phyloP scores from a whole-genome alignment of 768 basidiomycete genomes.

The Lentinula detonsa region DNA sequence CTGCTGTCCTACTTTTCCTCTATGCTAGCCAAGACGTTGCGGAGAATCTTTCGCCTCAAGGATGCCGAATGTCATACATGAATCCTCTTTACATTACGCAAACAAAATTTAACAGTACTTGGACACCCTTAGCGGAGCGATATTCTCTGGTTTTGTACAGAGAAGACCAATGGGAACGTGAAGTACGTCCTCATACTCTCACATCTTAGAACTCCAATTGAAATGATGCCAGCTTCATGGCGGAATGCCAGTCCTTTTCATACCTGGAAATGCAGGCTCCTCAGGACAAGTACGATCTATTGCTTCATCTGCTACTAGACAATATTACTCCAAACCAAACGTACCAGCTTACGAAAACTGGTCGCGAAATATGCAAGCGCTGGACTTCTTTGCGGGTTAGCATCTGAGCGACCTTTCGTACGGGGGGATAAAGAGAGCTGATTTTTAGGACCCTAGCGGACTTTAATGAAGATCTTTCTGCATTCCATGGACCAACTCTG shows the following conservation, averaged over 20 bases:
- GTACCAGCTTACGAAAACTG: conserved; percentile 47
- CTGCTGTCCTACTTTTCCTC: conserved; percentile 32
- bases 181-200: conserved; percentile 34
- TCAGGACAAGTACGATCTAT: conserved; percentile 92
- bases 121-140: conserved; percentile 65
- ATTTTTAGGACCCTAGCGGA: conserved; percentile 50
- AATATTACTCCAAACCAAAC: conserved; percentile 65
- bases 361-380: conserved; percentile 39
- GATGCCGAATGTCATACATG: conserved; percentile 97
- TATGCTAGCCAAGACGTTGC: conserved; percentile 37
- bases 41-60: conserved; percentile 68
- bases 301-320: conserved; percentile 83
- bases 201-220: conserved; percentile 12
- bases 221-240: conserved; percentile 8
- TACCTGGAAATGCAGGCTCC: conserved; percentile 96
- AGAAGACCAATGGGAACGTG: conserved; percentile 77
- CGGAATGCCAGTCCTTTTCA: conserved; percentile 84
- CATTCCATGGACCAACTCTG: conserved; percentile 88
- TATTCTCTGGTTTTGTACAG: conserved; percentile 91
- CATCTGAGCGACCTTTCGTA: background rate
- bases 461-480: conserved; percentile 96
- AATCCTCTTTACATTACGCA: conserved; percentile 83
- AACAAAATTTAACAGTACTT: conserved; percentile 53
- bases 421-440: background rate
- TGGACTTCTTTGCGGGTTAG: conserved; percentile 88